Evolutionary conservation across 2,329 filamentous ascomycete genomes (phyloP), one percentile per base, ranked within the genome.

Genomic region (Xylariaceae sp.): DNA sequence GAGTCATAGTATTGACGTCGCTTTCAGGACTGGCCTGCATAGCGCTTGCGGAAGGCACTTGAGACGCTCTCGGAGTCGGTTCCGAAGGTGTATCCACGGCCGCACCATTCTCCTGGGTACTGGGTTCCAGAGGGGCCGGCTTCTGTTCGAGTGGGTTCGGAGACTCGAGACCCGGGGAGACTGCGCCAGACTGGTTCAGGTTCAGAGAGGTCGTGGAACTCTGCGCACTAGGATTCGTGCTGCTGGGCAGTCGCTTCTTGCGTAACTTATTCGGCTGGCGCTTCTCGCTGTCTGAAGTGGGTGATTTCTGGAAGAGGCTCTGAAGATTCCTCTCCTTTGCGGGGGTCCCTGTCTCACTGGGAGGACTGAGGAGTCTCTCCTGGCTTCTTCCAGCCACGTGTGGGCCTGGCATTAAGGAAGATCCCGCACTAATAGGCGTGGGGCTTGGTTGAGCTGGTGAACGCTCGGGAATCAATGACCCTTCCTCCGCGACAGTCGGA

Each of bases 231-330:
- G 80, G 81, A 47, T 87, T 89, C 15, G 83, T 63, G 51, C 84
- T 86, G 26, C 78, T 80, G 0, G 84, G 80, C 35, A 83, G 66
- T 42, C 80, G 72, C 59, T 86, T 94, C 67, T 96, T 96, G 58
- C 82, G 83, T 32, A 98, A 65, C 59, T 95, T 94, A 52, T 94
- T 95, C 0, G 88, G 86, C 53, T 81, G 82, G 29, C 84, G 75
- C 48, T 73, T 79, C 42, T 80, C 80, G 23, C 65, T 70, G 26
- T 76, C 73, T 17, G 64, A 68, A 1, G 71, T 70, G 1, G 81
- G 77, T 3, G 83, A 80, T 43, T 80, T 73, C 49, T 83, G 73
- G 51, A 93, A 83, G 23, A 93, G 63, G 49, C 66, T 75, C 32
- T 82, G 70, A 35, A 93, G 58, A 38, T 75, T 80, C 19, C 79